Base-by-base conservation (phyloP, 164 flowering plant species). In the Umbellularia californica region DNA sequence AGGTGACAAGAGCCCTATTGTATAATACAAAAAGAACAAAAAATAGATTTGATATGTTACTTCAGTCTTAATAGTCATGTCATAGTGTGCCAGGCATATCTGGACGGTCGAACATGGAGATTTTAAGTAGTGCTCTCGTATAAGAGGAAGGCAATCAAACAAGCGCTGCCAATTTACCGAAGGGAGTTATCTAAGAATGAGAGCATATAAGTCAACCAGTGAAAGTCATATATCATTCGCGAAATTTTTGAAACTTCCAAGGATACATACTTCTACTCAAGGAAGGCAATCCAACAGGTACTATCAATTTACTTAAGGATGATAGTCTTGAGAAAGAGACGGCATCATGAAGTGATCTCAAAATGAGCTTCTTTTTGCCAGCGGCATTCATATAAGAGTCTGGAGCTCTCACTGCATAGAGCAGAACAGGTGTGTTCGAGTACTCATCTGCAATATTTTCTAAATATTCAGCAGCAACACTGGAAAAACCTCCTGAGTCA, bases 361-460 rank as follows among this genome's bases (percentile, higher is more conserved):
- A 75, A 66, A 88, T 72, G 23, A 75, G 79, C 60, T 80, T 82
- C 72, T 85, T 89, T 69, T 74, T 82, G 79, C 79, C 84, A 62
- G 35, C 69, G 3, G 76, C 64, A 60, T 77, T 85, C 68, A 33
- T 68, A 72, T 69, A 79, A 52, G 82, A 81, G 73, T 65, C 77
- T 70, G 97, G 92, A 69, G 79, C 77, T 25, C 89, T 82, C 27
- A 84, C 92, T 72, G 87, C 24, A 81, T 90, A 95, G 27, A 95
- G 94, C 78, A 93, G 70, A 2, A 94, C 88, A 11, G 99, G 97
- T 41, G 87, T 85, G 78, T 89, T 88, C 20, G 90, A n/a, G 73
- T 93, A 95, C 14, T 93, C 98, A 84, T 95, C 99, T 30, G 92
- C 92, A 75, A 95, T 86, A 76, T 81, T 85, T 86, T 92, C 97